Evolutionary conservation across 805 yeast genomes (phyloP).

Genomic region (Candida ascalaphidarum): DNA sequence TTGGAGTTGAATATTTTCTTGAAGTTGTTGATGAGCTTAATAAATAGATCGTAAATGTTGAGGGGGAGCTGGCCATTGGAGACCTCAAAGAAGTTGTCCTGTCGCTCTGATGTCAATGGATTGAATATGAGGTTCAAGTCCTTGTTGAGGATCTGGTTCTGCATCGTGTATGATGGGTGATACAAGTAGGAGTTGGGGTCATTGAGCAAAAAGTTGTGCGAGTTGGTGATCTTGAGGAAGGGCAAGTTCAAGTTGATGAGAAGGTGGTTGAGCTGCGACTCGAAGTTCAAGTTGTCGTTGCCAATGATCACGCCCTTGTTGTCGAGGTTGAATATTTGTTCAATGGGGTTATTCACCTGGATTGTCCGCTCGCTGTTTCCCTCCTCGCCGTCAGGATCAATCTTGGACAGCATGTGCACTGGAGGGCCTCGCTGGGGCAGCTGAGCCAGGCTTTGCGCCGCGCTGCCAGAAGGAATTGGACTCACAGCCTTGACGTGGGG

Average conservation of each 20-base stretch:
- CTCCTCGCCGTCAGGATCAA: no score
- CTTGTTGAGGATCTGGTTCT: conserved; percentile 25
- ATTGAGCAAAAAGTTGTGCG: conserved; percentile 31
- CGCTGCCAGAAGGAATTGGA: neutral
- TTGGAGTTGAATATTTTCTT: conserved; percentile 29
- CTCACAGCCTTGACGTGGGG: conserved; percentile 1
- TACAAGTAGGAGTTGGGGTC: conserved; percentile 35
- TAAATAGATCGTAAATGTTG: conserved; percentile 35
- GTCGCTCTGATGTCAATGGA: conserved; percentile 32
- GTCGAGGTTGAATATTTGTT: conserved; percentile 36
- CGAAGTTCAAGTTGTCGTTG: conserved; percentile 36
- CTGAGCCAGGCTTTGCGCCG: conserved; percentile 6
- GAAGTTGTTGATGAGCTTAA: conserved; percentile 35
- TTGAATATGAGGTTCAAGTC: conserved; percentile 32
- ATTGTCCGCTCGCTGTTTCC: no score
- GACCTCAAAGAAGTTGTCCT: no score
- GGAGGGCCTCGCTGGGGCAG: conserved; percentile 11
- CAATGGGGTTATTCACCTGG: conserved; percentile 35
- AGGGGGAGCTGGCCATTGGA: conserved; percentile 18
- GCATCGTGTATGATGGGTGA: conserved; percentile 28
- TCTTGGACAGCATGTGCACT: no score
- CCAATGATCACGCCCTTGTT: conserved; percentile 36
- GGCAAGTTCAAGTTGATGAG: conserved; percentile 35
- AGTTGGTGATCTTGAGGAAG: conserved; percentile 34
- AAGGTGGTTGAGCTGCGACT: conserved; percentile 36